Evolutionary conservation across 345 rosid species (phyloP).

Genomic region (Citrus australasica): DNA sequence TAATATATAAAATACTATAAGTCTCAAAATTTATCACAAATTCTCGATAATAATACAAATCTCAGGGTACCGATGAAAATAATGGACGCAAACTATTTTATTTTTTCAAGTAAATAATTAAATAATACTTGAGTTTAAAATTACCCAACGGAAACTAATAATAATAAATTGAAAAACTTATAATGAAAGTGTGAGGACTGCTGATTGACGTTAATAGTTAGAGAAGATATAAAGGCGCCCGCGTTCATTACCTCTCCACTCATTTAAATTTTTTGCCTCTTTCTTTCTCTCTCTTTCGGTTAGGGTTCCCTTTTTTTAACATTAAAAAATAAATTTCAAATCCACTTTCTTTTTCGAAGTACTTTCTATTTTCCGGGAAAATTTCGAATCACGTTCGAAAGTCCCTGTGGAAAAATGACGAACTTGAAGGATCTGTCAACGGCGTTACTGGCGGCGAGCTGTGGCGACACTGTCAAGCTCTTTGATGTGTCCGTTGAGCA

Average conservation of each 20-base stretch:
- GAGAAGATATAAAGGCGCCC: constrained; percentile 20
- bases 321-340: constrained; percentile 5
- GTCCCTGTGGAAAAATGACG: constrained; percentile 25
- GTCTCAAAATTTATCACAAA: too few relatives aligned
- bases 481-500: constrained; percentile 66
- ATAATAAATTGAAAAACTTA: not conserved
- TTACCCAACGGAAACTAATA: not conserved
- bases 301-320: constrained; percentile 10
- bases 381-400: not conserved
- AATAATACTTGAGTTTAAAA: not conserved
- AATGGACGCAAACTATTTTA: not conserved
- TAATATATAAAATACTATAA: too few relatives aligned
- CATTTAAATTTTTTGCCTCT: constrained; percentile 20
- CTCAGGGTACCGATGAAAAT: not conserved
- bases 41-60: too few relatives aligned
- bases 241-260: not conserved
- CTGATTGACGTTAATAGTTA: not conserved
- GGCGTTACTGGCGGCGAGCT: constrained; percentile 70
- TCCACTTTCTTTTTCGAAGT: not conserved
- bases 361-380: constrained; percentile 1
- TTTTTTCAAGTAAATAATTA: too few relatives aligned
- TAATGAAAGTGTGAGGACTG: too few relatives aligned
- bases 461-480: constrained; percentile 90
- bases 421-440: constrained; percentile 62
- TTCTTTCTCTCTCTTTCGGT: constrained; percentile 1